A percentile compares a stretch with the other conserved stretches of the same genome.
These are phyloP conservation scores for Pterocarpus macrocarpus DNA, from an alignment of 306 rosid species.

Conservation along the genomic window DNA sequence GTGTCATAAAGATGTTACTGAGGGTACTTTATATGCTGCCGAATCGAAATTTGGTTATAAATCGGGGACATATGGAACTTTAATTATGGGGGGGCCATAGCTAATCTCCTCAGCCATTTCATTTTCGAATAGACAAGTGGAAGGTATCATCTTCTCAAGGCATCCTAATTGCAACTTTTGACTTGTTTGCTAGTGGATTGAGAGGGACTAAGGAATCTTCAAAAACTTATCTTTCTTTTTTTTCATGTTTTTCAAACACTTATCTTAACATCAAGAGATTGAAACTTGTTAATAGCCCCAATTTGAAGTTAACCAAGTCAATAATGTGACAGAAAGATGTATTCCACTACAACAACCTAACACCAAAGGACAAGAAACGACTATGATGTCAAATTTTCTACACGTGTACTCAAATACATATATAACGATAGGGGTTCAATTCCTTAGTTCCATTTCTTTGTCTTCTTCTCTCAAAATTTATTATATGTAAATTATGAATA, in stretches of 20 bases:
- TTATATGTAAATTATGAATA: too few species aligned
- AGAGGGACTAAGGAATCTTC: constrained; percentile 36
- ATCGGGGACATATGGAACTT: constrained; percentile 53
- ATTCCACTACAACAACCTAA: constrained; percentile 33
- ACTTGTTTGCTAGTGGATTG: constrained; percentile 58
- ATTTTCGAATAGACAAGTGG: constrained; percentile 53
- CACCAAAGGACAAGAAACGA: background rate
- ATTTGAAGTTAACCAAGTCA: constrained; percentile 52
- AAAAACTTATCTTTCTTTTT: too few species aligned
- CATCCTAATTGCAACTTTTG: constrained; percentile 68
- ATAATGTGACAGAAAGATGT: constrained; percentile 40
- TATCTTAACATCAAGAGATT: constrained; percentile 28
- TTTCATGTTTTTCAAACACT: too few species aligned
- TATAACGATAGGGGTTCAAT: too few species aligned
- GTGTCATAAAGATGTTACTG: constrained; percentile 22
- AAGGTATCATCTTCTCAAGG: constrained; percentile 59
- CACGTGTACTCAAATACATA: too few species aligned
- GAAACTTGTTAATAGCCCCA: constrained; percentile 50
- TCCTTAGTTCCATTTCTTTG: too few species aligned
- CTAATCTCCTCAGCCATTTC: constrained; percentile 16
- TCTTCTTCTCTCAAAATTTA: too few species aligned
- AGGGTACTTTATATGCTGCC: constrained; percentile 48
- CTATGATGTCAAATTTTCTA: background rate
- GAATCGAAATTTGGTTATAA: constrained; percentile 47
- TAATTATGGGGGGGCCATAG: constrained; percentile 30